These are phyloP conservation scores for Chlorella vulgaris DNA, from an alignment of 139 green algal species.

Conservation along the genomic window DNA sequence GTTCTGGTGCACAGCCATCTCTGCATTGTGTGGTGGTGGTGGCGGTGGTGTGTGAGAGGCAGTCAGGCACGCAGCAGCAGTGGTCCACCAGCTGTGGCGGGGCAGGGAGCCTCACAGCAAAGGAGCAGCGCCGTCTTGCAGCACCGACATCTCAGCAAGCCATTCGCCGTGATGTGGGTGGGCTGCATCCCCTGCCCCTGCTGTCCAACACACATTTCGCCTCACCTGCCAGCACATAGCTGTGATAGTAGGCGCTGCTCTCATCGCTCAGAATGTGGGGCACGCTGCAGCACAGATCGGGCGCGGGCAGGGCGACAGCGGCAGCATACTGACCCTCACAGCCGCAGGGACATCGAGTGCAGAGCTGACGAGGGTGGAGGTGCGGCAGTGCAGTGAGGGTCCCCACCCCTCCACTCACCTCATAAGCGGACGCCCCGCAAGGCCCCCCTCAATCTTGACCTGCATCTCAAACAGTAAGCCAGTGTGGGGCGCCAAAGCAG, in stretches of 20 bases:
- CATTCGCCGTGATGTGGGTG: not conserved
- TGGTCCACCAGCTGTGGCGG: not conserved
- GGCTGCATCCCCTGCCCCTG: not conserved
- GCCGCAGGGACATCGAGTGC: not conserved
- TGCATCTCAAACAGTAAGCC: constrained; percentile 57
- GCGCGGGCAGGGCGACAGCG: constrained; percentile 43
- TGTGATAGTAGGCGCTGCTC: constrained; percentile 77
- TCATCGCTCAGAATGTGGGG: constrained; percentile 84
- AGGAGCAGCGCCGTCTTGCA: not conserved
- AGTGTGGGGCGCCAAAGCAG: not conserved
- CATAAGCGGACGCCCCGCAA: constrained; percentile 58
- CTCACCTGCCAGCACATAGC: constrained; percentile 49
- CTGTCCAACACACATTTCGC: too few species aligned
- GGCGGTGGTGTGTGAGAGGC: not conserved
- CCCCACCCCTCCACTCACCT: not conserved
- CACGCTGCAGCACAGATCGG: constrained; percentile 43
- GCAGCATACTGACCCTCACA: constrained; percentile 57
- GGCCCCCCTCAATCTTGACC: constrained; percentile 45
- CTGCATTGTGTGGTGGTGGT: constrained; percentile 42
- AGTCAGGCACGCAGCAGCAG: not conserved
- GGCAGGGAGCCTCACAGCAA: not conserved
- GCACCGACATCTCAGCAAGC: not conserved
- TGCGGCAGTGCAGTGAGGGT: not conserved
- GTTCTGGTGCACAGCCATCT: constrained; percentile 81
- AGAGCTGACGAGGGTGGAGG: not conserved